Evolutionary conservation across 352 stramenopile genomes (phyloP), one percentile per base, ranked within the genome.

Genomic region (Lagenidium giganteum): DNA sequence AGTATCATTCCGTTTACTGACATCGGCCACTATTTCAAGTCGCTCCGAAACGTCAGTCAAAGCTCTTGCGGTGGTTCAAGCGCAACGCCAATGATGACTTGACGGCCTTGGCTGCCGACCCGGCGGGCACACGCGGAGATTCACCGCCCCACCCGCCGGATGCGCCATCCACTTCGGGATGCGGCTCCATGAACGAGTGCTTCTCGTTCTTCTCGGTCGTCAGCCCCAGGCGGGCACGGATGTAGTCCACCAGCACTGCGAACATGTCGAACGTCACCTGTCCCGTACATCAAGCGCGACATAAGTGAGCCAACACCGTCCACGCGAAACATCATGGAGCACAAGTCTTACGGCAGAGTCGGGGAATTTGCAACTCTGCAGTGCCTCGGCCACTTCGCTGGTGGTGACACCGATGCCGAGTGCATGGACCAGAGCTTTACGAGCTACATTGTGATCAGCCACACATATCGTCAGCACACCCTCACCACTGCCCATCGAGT

Each of bases 211-310:
- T 49, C 36, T 12, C 48, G 49, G 40, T 45, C 25, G 11, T 51
- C 35, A 8, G 32, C 49, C 18, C 33, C 38, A 16, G 49, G 35
- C 18, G n/a, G n/a, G n/a, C n/a, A n/a, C 50, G 54, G 39, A 68
- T 76, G 45, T 69, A 69, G 4, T 47, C 42, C 14, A 69, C 66
- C 18, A 88, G 54, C 21, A 83, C 68, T 4, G 55, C 53, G 28
- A 88, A 88, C 18, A 71, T 47, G 25, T 83, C 70, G 40, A 88
- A 87, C 24, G 64, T 63, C 47, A 87, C 57, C 76, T 88, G 41
- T 21, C n/a, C n/a, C n/a, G n/a, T n/a, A n/a, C n/a, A n/a, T n/a
- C n/a, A n/a, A n/a, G n/a, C n/a, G n/a, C n/a, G n/a, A n/a, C n/a
- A n/a, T n/a, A n/a, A n/a, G n/a, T n/a, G n/a, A n/a, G n/a, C n/a